Base-by-base conservation (phyloP, 2,329 filamentous ascomycete species). In the Emmonsia crescens region DNA sequence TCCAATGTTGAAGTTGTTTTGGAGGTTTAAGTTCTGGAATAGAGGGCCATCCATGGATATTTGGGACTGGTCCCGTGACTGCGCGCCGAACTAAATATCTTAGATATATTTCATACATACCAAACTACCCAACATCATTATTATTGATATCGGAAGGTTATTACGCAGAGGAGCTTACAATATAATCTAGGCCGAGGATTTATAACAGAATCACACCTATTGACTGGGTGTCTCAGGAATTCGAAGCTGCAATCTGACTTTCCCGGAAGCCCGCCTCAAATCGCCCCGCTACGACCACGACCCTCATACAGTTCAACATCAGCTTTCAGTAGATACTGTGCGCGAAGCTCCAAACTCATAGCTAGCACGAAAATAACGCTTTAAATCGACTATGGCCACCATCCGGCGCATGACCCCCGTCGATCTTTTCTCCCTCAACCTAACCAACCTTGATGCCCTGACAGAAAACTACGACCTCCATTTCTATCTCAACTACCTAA, bases 381-480 rank as follows among this genome's bases (percentile, higher is more conserved):
- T 5, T 21, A 16, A 40, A 46, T 57, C 12, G 42, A 74, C 64
- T 52, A 95, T 95, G 91, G 87, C 88, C 61, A 89, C 88, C 60
- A 89, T 97, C 71, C 88, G 92, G 59, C 86, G 89, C 68, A 96
- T 97, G 80, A 84, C 84, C 64, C 88, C 91, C 2, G 82, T 84
- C 67, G 94, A 99, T 75, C 82, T 97, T 64, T 86, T 96, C 76
- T 88, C 87, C 67, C 88, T 97, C 76, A 96, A 95, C 68, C 87
- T 91, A 66, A 96, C 92, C 77, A 99, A 99, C 73, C 86, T 99
- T 64, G 94, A 99, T 73, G 90, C 90, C 48, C 82, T 96, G 64
- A 97, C 94, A n/a, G 94, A 99, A 78, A 97, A 95, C 61, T 99
- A 97, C 79, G 91, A 96, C 74, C 83, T 96, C 66, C 85, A 86